Percentiles rank a stretch among this genome's conserved stretches.
phyloP scores from a whole-genome alignment of 768 basidiomycete genomes.

The Boletus huronensis region DNA sequence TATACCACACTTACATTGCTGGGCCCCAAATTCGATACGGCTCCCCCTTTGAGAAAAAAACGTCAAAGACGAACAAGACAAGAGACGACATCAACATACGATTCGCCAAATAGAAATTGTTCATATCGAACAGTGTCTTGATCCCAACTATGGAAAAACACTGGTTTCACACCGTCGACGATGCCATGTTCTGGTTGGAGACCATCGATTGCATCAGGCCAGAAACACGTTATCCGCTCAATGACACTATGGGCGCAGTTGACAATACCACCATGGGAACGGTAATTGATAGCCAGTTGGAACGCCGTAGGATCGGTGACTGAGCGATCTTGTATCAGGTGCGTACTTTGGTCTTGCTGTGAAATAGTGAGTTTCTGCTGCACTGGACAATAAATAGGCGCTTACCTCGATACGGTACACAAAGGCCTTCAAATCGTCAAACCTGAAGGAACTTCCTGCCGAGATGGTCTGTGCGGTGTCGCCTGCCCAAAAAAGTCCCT shows the following conservation, averaged over 20 bases:
- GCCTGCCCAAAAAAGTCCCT: constrained; percentile 73
- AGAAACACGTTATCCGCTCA: constrained; percentile 56
- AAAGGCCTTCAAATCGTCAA: constrained; percentile 68
- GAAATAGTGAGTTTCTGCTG: background rate
- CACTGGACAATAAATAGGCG: background rate
- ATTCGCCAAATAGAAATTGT: constrained; percentile 53
- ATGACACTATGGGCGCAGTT: constrained; percentile 64
- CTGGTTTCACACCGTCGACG: constrained; percentile 51
- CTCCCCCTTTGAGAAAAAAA: constrained; percentile 34
- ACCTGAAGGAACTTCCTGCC: constrained; percentile 67
- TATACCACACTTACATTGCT: constrained; percentile 50
- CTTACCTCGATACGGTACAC: constrained; percentile 58
- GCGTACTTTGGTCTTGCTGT: constrained; percentile 22
- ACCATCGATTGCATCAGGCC: constrained; percentile 61
- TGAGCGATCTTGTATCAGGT: constrained; percentile 10
- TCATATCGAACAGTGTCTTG: constrained; percentile 42
- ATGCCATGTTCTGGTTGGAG: constrained; percentile 55
- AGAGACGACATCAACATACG: constrained; percentile 31
- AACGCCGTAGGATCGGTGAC: constrained; percentile 40
- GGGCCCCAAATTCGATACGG: constrained; percentile 56
- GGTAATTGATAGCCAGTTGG: constrained; percentile 61
- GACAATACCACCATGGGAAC: constrained; percentile 74
- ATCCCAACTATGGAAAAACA: constrained; percentile 53
- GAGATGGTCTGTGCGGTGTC: constrained; percentile 80
- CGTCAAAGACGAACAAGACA: constrained; percentile 6